Conservation (phyloP, 2,329 filamentous ascomycete genomes). For the Ophiostoma ips region DNA sequence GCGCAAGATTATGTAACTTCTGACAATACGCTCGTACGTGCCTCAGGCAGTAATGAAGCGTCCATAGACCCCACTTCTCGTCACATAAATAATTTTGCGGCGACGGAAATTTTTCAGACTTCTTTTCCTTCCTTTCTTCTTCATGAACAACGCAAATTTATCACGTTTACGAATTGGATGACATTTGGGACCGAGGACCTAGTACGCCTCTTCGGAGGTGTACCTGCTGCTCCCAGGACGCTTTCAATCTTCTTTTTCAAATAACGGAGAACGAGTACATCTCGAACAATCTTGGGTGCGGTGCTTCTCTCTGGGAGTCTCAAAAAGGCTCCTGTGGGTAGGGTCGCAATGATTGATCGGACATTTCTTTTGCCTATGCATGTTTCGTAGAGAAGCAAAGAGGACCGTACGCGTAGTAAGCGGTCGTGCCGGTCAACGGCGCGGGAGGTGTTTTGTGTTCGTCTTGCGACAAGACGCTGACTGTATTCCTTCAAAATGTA, state of each 20-base stretch:
- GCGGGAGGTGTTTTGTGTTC: no score
- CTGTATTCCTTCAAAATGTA: no score
- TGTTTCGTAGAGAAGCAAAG: background rate
- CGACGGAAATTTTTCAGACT: slow-evolving; percentile 3
- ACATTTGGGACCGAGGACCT: slow-evolving; percentile 25
- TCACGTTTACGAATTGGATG: slow-evolving; percentile 30
- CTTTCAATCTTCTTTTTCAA: slow-evolving; percentile 27
- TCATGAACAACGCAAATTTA: slow-evolving; percentile 35
- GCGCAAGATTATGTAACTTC: background rate
- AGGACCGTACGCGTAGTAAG: no score
- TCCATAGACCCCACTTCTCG: background rate
- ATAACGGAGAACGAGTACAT: slow-evolving; percentile 31
- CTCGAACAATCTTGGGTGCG: slow-evolving; percentile 38
- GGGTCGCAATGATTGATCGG: slow-evolving; percentile 38
- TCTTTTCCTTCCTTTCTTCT: slow-evolving; percentile 20
- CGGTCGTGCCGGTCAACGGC: no score
- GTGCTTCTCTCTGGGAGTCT: slow-evolving; percentile 24
- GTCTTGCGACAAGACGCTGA: no score
- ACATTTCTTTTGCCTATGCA: slow-evolving; percentile 20
- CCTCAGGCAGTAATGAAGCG: background rate
- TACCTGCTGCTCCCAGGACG: slow-evolving; percentile 26
- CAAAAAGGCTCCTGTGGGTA: slow-evolving; percentile 22
- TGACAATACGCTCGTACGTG: background rate
- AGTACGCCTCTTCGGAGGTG: slow-evolving; percentile 5
- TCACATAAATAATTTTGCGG: slow-evolving; percentile 4